phyloP scores from a whole-genome alignment of 148 eudicot genomes.

The Rhododendron simsii region DNA sequence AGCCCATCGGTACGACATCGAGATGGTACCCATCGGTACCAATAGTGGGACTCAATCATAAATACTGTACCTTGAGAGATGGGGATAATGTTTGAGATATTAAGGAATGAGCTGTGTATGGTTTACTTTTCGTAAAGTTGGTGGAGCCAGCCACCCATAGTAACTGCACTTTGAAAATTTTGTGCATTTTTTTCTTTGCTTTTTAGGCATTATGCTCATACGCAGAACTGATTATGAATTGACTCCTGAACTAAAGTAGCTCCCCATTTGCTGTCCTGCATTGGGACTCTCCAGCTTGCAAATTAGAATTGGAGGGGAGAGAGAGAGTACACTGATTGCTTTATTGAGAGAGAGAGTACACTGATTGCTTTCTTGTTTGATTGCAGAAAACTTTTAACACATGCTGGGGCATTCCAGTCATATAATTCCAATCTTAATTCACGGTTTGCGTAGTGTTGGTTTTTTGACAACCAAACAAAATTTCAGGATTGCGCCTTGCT shows the following conservation, averaged over 20 bases:
- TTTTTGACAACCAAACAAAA: background rate
- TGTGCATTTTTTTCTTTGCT: background rate
- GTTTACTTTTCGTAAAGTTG: slow-evolving; percentile 9
- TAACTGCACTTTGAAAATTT: background rate
- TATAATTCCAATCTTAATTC: background rate
- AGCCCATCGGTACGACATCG: no score
- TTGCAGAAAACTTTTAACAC: background rate
- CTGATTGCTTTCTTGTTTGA: background rate
- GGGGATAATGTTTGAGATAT: background rate
- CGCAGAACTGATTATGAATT: background rate
- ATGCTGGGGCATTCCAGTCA: background rate
- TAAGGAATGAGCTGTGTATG: background rate
- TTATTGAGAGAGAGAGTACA: background rate
- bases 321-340: background rate
- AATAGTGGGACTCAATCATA: background rate
- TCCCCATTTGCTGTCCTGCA: background rate
- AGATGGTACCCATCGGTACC: no score
- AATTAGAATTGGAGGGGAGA: background rate
- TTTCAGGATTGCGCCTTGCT: background rate
- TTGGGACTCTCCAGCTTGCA: background rate
- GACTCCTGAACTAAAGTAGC: background rate
- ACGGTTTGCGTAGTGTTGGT: background rate
- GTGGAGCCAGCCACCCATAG: slow-evolving; percentile 7
- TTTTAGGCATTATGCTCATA: background rate
- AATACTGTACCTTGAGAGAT: background rate